Conservation (phyloP, 768 basidiomycete species). For the Mycena filopes region DNA sequence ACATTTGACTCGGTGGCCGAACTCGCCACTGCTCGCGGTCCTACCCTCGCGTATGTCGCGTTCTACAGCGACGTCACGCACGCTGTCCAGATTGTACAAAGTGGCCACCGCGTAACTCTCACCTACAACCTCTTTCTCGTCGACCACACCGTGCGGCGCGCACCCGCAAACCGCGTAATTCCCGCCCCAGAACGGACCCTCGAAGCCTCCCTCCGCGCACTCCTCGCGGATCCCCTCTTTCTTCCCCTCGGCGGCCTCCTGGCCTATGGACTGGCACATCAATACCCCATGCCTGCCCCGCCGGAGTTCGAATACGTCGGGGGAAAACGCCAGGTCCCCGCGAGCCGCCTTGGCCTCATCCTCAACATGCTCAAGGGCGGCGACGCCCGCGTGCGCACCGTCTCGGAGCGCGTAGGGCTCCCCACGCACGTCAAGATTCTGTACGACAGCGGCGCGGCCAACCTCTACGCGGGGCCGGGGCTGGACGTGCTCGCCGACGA, state of each 20-base stretch:
- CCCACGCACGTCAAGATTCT: too few species aligned
- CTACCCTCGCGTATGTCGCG: too few species aligned
- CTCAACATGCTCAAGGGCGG: too few species aligned
- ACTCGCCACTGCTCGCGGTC: constrained; percentile 40
- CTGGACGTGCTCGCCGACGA: too few species aligned
- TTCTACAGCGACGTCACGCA: too few species aligned
- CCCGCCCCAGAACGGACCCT: neutral
- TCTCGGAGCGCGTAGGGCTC: too few species aligned
- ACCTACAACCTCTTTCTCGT: constrained; percentile 53
- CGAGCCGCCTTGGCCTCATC: too few species aligned
- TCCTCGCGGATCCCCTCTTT: constrained; percentile 1
- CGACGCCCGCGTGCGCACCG: too few species aligned
- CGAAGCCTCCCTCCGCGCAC: neutral
- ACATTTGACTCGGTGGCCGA: constrained; percentile 43
- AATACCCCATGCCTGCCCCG: constrained; percentile 15
- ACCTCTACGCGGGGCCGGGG: too few species aligned
- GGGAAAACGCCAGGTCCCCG: too few species aligned
- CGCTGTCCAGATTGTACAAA: constrained; percentile 53
- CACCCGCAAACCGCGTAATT: neutral
- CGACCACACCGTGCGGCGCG: neutral
- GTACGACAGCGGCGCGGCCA: too few species aligned
- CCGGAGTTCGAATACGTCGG: too few species aligned
- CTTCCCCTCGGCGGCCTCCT: constrained; percentile 7
- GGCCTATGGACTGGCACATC: constrained; percentile 16
- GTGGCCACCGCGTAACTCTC: constrained; percentile 56